Percentiles rank a stretch among this genome's conserved stretches.
Evolutionary conservation across 768 basidiomycete genomes (phyloP).

Genomic region (Lactarius tabidus): DNA sequence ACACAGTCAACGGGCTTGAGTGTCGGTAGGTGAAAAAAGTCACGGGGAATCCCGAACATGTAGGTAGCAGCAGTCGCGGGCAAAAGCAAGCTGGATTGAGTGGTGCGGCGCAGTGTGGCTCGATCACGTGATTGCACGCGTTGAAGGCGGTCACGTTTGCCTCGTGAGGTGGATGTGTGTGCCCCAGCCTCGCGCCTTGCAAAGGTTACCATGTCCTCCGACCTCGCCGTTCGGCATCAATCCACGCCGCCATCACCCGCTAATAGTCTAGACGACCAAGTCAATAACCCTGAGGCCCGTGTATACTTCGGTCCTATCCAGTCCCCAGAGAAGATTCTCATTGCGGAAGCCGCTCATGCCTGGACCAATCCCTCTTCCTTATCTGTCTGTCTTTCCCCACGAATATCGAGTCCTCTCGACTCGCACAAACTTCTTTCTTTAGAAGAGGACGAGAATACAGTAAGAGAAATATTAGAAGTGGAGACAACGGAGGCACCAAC

Average conservation of each 20-base stretch:
- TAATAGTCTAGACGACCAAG: conserved; percentile 16
- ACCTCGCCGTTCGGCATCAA: conserved; percentile 12
- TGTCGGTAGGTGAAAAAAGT: neutral
- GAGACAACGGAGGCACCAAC: neutral
- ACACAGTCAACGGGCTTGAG: neutral
- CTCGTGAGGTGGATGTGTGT: neutral
- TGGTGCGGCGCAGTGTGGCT: neutral
- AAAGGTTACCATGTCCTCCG: conserved; percentile 15
- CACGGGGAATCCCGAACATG: neutral
- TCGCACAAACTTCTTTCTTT: neutral
- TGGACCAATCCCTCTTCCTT: conserved; percentile 9
- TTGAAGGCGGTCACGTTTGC: conserved; percentile 17
- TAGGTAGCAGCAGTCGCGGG: too few relatives aligned
- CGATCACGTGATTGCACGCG: conserved; percentile 27
- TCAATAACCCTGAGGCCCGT: conserved; percentile 19
- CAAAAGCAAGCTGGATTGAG: too few relatives aligned
- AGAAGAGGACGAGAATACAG: conserved; percentile 1
- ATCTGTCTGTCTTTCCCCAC: conserved; percentile 18
- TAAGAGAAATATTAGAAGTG: neutral
- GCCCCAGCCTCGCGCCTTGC: neutral
- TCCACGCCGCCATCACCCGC: conserved; percentile 15
- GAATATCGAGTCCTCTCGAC: neutral
- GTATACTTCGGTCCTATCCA: conserved; percentile 29
- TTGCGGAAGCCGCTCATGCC: conserved; percentile 20
- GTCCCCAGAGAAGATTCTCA: conserved; percentile 27